These are phyloP conservation scores for Daldinia loculata DNA, from an alignment of 495 filamentous ascomycete genomes.

Conservation along the genomic window DNA sequence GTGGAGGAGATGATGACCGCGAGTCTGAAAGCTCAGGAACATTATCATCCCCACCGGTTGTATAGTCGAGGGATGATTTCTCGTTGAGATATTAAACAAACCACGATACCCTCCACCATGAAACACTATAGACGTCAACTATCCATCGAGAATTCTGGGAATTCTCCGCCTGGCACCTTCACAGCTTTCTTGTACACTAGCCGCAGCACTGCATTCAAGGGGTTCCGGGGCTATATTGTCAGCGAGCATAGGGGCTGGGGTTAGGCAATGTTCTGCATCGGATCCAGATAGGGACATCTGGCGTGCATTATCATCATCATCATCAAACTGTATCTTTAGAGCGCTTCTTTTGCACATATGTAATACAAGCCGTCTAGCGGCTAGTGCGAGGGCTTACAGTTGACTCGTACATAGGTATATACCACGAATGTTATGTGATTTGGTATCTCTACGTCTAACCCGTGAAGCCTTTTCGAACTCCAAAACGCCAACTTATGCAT, in stretches of 20 bases:
- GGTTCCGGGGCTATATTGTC: constrained; percentile 35
- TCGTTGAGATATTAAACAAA: constrained; percentile 5
- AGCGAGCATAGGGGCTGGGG: constrained; percentile 19
- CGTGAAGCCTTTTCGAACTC: constrained; percentile 10
- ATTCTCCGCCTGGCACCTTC: constrained; percentile 14
- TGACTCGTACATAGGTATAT: constrained; percentile 4
- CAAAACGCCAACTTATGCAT: constrained; percentile 28
- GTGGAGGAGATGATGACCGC: constrained; percentile 49
- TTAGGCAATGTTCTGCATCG: constrained; percentile 36
- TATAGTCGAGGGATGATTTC: constrained; percentile 27
- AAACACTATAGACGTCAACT: constrained; percentile 8
- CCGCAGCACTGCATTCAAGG: constrained; percentile 41
- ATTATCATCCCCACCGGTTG: constrained; percentile 57
- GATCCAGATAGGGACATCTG: constrained; percentile 25
- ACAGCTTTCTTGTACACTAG: constrained; percentile 38
- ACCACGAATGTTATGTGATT: constrained; percentile 13
- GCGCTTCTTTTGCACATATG: constrained; percentile 41
- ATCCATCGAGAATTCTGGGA: background rate
- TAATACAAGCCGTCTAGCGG: constrained; percentile 20
- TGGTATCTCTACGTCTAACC: constrained; percentile 25
- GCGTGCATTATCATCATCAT: constrained; percentile 24
- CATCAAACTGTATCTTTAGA: constrained; percentile 29
- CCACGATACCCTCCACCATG: background rate
- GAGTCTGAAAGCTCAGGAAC: constrained; percentile 62
- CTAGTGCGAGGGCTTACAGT: constrained; percentile 11